Conservation (phyloP, 352 stramenopile genomes). For the Phytopythium oedochilum region DNA sequence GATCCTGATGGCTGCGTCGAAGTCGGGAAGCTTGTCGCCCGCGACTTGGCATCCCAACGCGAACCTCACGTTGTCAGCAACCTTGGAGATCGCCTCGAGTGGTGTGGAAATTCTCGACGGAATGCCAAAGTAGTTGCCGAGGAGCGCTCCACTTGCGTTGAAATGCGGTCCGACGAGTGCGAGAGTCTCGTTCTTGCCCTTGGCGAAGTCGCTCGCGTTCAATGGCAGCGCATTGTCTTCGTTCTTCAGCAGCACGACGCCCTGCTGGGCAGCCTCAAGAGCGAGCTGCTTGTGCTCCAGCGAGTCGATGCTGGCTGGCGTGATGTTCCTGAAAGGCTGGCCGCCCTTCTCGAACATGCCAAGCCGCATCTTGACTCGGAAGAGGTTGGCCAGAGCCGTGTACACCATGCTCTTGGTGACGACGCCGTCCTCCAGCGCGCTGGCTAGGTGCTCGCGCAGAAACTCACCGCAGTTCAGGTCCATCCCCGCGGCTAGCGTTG, state of each 20-base stretch:
- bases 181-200: slow-evolving; percentile 18
- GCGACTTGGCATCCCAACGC: slow-evolving; percentile 56
- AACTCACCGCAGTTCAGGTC: slow-evolving; percentile 87
- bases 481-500: slow-evolving; percentile 61
- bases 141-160: slow-evolving; percentile 43
- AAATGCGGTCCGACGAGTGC: slow-evolving; percentile 80
- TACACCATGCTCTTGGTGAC: slow-evolving; percentile 58
- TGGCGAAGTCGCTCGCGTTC: slow-evolving; percentile 9
- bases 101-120: slow-evolving; percentile 61
- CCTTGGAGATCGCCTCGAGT: slow-evolving; percentile 34
- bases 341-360: slow-evolving; percentile 85
- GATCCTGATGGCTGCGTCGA: slow-evolving; percentile 42
- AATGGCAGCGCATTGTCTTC: slow-evolving; percentile 55
- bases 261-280: slow-evolving; percentile 61
- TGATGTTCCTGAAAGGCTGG: slow-evolving; percentile 59
- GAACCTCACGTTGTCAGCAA: slow-evolving; percentile 23
- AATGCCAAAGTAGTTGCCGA: slow-evolving; percentile 74
- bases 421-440: slow-evolving; percentile 58
- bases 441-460: slow-evolving; percentile 49
- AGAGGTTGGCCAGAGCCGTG: slow-evolving; percentile 66
- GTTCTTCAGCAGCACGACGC: slow-evolving; percentile 92
- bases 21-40: slow-evolving; percentile 34
- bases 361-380: slow-evolving; percentile 84
- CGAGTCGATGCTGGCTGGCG: slow-evolving; percentile 45
- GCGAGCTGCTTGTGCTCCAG: slow-evolving; percentile 44